Evolutionary conservation across 2,329 filamentous ascomycete genomes (phyloP).

Genomic region (Colletotrichum sp.): DNA sequence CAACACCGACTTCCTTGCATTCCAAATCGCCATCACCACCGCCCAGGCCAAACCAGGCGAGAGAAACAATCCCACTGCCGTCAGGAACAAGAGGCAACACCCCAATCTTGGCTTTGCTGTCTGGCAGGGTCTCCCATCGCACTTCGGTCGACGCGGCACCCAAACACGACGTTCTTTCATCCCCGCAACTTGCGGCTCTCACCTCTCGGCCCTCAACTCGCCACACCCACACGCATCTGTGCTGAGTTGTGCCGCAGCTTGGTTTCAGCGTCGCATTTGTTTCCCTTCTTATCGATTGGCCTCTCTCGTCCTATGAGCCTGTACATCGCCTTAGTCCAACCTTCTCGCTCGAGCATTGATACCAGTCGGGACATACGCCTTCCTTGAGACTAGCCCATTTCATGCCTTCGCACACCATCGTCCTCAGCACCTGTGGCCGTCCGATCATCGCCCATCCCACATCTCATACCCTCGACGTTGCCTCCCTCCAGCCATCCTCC

Average conservation of each 20-base stretch:
- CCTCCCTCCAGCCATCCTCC: neutral
- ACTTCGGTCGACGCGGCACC: neutral
- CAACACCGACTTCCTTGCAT: neutral
- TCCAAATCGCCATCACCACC: neutral
- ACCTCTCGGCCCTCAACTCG: neutral
- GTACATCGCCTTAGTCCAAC: neutral
- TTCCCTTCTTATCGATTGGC: slow-evolving; percentile 10
- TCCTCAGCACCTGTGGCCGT: neutral
- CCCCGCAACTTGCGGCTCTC: slow-evolving; percentile 8
- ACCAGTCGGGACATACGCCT: neutral
- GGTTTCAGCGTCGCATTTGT: slow-evolving; percentile 20
- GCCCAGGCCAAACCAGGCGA: neutral
- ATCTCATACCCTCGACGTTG: neutral
- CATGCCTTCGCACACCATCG: slow-evolving; percentile 10
- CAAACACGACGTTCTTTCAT: neutral
- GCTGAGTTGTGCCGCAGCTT: slow-evolving; percentile 21
- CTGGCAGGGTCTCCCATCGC: slow-evolving; percentile 15
- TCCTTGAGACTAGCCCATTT: slow-evolving; percentile 13
- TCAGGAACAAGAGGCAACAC: slow-evolving; percentile 2
- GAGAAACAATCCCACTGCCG: neutral
- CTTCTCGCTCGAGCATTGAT: slow-evolving; percentile 6
- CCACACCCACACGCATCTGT: slow-evolving; percentile 20
- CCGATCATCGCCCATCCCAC: slow-evolving; percentile 4
- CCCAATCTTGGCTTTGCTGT: neutral
- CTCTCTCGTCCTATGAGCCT: slow-evolving; percentile 7